Evolutionary conservation across 2,329 filamentous ascomycete genomes (phyloP).

Genomic region (Paraconiothyrium sp.): DNA sequence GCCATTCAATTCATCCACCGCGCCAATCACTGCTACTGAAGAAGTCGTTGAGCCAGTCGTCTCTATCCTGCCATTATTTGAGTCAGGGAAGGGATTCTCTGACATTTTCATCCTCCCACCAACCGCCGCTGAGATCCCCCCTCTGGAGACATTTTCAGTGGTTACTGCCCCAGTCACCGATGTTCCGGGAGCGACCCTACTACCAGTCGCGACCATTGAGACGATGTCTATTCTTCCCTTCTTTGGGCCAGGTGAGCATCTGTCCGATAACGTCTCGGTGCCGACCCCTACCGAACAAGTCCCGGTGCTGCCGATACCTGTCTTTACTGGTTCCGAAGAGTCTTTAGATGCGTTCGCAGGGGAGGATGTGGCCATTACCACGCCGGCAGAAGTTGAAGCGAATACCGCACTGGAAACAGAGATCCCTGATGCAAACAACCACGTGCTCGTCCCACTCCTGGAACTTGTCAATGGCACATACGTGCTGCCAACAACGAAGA

Average conservation of each 20-base stretch:
- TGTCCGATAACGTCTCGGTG: conserved; percentile 15
- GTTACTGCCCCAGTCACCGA: background rate
- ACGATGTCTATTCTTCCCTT: conserved; percentile 1
- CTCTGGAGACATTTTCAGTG: background rate
- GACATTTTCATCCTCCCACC: background rate
- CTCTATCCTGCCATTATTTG: too few species aligned
- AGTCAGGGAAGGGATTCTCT: background rate
- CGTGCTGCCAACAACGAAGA: background rate
- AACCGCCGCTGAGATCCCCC: background rate
- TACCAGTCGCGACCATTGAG: background rate
- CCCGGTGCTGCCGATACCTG: conserved; percentile 4
- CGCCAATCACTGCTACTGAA: background rate
- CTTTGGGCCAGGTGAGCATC: conserved; percentile 5
- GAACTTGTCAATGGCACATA: conserved; percentile 13
- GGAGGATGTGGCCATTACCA: background rate
- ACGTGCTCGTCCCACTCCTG: background rate
- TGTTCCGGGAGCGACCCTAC: background rate
- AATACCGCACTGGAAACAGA: background rate
- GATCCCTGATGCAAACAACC: background rate
- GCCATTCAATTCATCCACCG: background rate
- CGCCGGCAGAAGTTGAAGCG: background rate
- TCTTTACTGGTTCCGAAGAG: conserved; percentile 2
- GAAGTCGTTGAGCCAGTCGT: background rate
- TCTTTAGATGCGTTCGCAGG: background rate
- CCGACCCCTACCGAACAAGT: conserved; percentile 8